Evolutionary conservation across 371 early-diverging fungal genomes (phyloP), one percentile per base, ranked within the genome.

Genomic region (Mucor plumbeus): DNA sequence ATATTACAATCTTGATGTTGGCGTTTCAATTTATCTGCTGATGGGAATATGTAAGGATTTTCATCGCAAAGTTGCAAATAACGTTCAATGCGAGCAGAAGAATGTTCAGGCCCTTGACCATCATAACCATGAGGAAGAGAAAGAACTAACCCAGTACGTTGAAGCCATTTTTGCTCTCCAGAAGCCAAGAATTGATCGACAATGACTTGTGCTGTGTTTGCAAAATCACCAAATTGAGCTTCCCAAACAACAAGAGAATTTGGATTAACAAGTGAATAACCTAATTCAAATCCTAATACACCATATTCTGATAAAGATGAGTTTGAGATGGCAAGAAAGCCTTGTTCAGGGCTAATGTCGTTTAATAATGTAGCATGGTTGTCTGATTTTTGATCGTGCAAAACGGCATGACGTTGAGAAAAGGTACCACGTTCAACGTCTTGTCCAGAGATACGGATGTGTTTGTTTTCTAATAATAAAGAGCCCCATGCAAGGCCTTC

Each of bases 391-490:
- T 97, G 98, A 79, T 96, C 95, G 87, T 95, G 94, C 69, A 97
- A 85, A n/a, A 97, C 90, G 21, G 96, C 94, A 76, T 98, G 98
- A 67, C 99, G 93, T 69, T 98, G 99, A 55, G 97, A 96, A 85
- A 98, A 98, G 26, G 99, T 98, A 63, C 99, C 97, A 80, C 99
- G 94, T 80, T 96, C 99, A 40, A 95, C 95, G 88, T 98, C 99
- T 80, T 98, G 99, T 21, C 73, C 73, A 44, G 69, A 73, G 7
- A 73, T 38, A 73, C 73, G 69, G 31, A 73, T 56, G 31, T 72
- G 72, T 26, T 67, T 59, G 21, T 61, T 57, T 61, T 72, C 97
- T 15, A 89, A 70, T 61, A 97, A 84, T 53, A 98, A 85, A 7
- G 94, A 84, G 41, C 98, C 99, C 78, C 95, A 95, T 5, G 99